Evolutionary conservation across 805 yeast genomes (phyloP).

Genomic region (Kuraishia ogatae): DNA sequence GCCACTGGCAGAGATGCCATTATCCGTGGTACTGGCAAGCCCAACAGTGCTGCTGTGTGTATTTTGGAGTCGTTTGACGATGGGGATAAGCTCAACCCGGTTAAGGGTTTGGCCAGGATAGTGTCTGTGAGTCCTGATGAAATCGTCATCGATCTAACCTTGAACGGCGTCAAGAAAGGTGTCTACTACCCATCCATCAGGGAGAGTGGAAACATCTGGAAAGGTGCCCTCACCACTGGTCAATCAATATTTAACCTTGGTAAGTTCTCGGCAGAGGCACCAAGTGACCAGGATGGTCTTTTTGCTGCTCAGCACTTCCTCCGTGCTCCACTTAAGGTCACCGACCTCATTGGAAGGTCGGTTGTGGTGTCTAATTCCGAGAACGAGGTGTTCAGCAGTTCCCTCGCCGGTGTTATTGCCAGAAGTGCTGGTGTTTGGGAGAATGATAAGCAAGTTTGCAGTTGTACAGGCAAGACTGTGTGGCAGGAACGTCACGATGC

Average conservation of each 20-base stretch:
- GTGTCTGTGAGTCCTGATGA: constrained; percentile 53
- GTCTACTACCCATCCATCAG: constrained; percentile 63
- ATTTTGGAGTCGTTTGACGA: constrained; percentile 68
- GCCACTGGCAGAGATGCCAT: constrained; percentile 80
- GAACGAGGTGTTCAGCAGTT: constrained; percentile 30
- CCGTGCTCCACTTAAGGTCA: constrained; percentile 36
- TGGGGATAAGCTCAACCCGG: constrained; percentile 42
- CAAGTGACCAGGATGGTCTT: constrained; percentile 20
- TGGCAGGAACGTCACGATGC: constrained; percentile 94
- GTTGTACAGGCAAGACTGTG: constrained; percentile 89
- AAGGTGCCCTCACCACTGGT: constrained; percentile 67
- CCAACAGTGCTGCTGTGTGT: constrained; percentile 86
- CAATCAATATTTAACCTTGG: constrained; percentile 33
- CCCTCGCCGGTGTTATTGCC: constrained; percentile 82
- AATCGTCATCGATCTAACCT: constrained; percentile 63
- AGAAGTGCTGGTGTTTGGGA: constrained; percentile 98
- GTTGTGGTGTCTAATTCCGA: constrained; percentile 35
- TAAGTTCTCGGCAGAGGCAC: constrained; percentile 26
- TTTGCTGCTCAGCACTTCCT: constrained; percentile 38
- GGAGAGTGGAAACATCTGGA: constrained; percentile 65
- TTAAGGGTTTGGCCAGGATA: constrained; percentile 81
- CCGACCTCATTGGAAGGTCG: constrained; percentile 66
- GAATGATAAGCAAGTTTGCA: constrained; percentile 85
- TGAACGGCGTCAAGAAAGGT: constrained; percentile 62
- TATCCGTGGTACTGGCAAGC: constrained; percentile 82